phyloP scores from a whole-genome alignment of 1,284 basidiomycete species.

The Boletus chippewaensis region DNA sequence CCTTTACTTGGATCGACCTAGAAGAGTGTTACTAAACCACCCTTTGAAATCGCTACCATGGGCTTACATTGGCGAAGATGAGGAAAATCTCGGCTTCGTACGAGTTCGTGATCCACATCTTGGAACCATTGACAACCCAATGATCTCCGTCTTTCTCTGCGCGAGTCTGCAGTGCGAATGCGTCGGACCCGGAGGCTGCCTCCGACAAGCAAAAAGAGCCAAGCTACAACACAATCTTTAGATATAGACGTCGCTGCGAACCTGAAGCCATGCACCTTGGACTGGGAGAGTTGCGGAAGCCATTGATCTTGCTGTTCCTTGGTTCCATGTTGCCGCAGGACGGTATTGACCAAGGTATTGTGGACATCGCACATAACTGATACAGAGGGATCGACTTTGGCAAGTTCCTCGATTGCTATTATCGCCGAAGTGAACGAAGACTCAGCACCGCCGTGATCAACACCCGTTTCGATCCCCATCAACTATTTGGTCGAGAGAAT shows the following conservation, averaged over 20 bases:
- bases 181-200: slow-evolving; percentile 89
- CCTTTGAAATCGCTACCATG: not conserved
- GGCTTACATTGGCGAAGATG: slow-evolving; percentile 84
- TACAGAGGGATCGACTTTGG: slow-evolving; percentile 93
- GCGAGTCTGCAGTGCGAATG: slow-evolving; percentile 92
- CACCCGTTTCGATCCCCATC: slow-evolving; percentile 94
- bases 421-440: slow-evolving; percentile 94
- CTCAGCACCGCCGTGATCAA: slow-evolving; percentile 82
- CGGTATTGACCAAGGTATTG: slow-evolving; percentile 96
- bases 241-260: not conserved
- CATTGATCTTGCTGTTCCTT: slow-evolving; percentile 85
- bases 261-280: slow-evolving; percentile 48
- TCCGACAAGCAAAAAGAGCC: slow-evolving; percentile 97
- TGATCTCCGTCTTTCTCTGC: slow-evolving; percentile 80
- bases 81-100: slow-evolving; percentile 92
- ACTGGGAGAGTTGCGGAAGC: slow-evolving; percentile 77
- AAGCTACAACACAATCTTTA: slow-evolving; percentile 47
- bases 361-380: slow-evolving; percentile 97
- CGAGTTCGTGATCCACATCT: slow-evolving; percentile 99
- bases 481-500: slow-evolving; percentile 44
- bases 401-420: slow-evolving; percentile 95
- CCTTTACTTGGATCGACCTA: slow-evolving; percentile 88
- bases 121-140: slow-evolving; percentile 89
- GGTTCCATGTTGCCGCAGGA: slow-evolving; percentile 83
- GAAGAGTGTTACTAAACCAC: not conserved